Evolutionary conservation across 768 basidiomycete genomes (phyloP).

Genomic region (Agaricus bisporus): DNA sequence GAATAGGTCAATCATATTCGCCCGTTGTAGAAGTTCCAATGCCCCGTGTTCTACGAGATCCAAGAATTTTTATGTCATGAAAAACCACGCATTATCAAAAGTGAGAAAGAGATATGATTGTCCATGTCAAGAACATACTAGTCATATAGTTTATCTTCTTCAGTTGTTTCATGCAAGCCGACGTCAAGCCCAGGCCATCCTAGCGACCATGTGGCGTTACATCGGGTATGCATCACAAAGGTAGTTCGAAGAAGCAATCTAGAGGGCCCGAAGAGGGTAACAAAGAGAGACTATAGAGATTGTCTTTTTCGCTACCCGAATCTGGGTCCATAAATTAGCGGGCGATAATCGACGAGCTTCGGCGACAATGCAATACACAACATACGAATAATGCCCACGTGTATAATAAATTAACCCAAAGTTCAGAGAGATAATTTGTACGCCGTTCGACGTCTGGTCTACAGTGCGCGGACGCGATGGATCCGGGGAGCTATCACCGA

Average conservation of each 20-base stretch:
- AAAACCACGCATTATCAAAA: too few species aligned
- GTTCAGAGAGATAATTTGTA: background rate
- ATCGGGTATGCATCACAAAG: background rate
- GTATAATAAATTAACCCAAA: background rate
- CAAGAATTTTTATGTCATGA: too few species aligned
- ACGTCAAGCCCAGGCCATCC: background rate
- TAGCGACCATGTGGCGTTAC: background rate
- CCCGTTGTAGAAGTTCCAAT: too few species aligned
- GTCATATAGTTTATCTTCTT: background rate
- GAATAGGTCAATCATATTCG: too few species aligned
- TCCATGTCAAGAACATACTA: background rate
- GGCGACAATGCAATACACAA: background rate
- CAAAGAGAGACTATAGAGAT: background rate
- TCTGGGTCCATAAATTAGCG: slow-evolving; percentile 2
- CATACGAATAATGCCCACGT: background rate
- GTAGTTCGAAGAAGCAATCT: background rate
- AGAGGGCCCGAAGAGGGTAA: background rate
- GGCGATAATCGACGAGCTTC: background rate
- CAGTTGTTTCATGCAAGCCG: background rate
- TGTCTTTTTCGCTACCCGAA: background rate
- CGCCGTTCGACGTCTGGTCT: background rate
- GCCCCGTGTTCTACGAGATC: too few species aligned
- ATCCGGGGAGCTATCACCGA: background rate
- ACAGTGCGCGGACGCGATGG: background rate
- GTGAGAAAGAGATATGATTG: background rate